Base-by-base conservation (phyloP, 2,329 filamentous ascomycete genomes). In the Ascochyta rabiei region DNA sequence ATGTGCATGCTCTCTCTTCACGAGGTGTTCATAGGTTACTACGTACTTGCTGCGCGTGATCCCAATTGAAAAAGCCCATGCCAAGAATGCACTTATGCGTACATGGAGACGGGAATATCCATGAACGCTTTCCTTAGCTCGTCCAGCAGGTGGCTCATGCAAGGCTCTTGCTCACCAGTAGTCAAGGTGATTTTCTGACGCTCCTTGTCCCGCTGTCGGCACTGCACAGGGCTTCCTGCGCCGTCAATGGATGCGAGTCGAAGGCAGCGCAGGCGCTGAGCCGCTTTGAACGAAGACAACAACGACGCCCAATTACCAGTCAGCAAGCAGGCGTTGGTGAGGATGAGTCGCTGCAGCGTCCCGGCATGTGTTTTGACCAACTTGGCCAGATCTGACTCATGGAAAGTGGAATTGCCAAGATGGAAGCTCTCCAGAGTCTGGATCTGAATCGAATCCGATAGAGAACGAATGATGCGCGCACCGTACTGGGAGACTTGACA, bases 251-350 rank as follows among this genome's bases (percentile, higher is more conserved):
- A 40, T 6, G 47, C 37, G 2, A 67, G 43, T 3, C 57, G 45
- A 9, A 66, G 13, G 26, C 31, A 50, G 18, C 43, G 42, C 12
- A 64, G 26, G 2, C 23, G 23, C 12, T 40, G n/a, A 1, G 56
- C 42, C 1, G 21, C 40, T 23, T 59, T 60, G 8, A 68, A 48
- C 7, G 48, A 34, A 9, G 39, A 28, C 30, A 58, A 45, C 4
- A 66, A 13, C 4, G 56, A 53, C 4, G 15, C 28, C 68, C 67
- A 70, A 8, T 15, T 62, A 1, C 63, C 66, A 1, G 53, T 59
- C 1, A 57, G 24, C 13, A 68, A 15, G 13, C 47, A 53, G 15
- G 59, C 51, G 23, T 62, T 47, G 12, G 53, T 53, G 10, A 70
- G 48, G 8, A 44, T 35, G 8, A 66, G 34, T 1, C 48, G 42